These are phyloP conservation scores for Colletotrichum chlorophyti DNA, from an alignment of 2,329 filamentous ascomycete species.

Conservation along the genomic window DNA sequence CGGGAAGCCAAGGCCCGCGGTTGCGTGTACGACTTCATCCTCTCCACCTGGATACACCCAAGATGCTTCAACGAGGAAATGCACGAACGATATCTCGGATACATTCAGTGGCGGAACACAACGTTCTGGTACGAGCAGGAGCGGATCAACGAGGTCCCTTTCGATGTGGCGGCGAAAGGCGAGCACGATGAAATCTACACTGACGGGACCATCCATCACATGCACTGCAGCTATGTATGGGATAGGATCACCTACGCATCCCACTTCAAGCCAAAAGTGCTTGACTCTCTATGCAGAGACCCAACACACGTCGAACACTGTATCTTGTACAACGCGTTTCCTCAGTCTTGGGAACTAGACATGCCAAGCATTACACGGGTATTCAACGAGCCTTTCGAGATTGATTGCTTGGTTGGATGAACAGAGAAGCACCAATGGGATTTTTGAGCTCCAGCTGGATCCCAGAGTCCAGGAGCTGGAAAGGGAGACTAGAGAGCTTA, in stretches of 20 bases:
- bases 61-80: conserved; percentile 23
- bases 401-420: conserved; percentile 16
- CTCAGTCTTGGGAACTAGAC: conserved; percentile 21
- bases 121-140: conserved; percentile 20
- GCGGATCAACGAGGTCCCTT: conserved; percentile 14
- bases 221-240: conserved; percentile 25
- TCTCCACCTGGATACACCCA: conserved; percentile 33
- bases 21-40: conserved; percentile 19
- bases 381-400: conserved; percentile 17
- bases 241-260: conserved; percentile 22
- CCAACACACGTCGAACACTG: conserved; percentile 20
- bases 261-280: conserved; percentile 10
- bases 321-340: conserved; percentile 18
- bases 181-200: conserved; percentile 21
- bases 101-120: conserved; percentile 21
- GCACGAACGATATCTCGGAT: conserved; percentile 14
- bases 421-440: no score
- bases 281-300: conserved; percentile 18
- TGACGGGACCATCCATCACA: conserved; percentile 16
- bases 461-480: no score
- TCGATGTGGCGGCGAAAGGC: conserved; percentile 11
- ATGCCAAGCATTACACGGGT: conserved; percentile 20
- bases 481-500: no score
- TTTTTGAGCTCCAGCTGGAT: no score
- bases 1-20: conserved; percentile 37